Evolutionary conservation across 345 rosid genomes (phyloP).

Genomic region (Turnera subulata): DNA sequence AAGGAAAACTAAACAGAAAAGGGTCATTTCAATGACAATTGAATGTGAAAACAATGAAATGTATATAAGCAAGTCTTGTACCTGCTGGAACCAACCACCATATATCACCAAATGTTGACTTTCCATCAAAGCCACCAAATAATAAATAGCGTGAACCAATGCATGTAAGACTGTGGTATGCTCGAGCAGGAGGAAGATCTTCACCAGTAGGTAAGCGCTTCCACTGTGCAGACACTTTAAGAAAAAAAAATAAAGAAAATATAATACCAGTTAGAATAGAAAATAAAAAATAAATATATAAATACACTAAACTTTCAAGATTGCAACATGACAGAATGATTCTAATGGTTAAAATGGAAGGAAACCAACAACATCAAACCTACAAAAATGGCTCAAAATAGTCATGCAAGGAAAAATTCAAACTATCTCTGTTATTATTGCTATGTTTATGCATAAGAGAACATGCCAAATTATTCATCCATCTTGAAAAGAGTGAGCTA

Average conservation of each 20-base stretch:
- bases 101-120: conserved; percentile 77
- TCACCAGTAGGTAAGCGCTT: conserved; percentile 63
- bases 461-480: too few species aligned
- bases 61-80: conserved; percentile 21
- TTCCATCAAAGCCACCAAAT: conserved; percentile 96
- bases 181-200: conserved; percentile 88
- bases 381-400: too few species aligned
- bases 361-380: too few species aligned
- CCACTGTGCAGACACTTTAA: conserved; percentile 89
- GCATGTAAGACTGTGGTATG: conserved; percentile 79
- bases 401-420: too few species aligned
- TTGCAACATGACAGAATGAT: too few species aligned
- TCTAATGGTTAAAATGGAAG: too few species aligned
- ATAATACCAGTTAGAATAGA: conserved; percentile 3
- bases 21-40: background rate
- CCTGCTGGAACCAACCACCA: conserved; percentile 99
- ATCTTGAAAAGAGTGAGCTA: too few species aligned
- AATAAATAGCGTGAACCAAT: conserved; percentile 75
- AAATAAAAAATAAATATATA: background rate
- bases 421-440: too few species aligned
- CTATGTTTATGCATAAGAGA: too few species aligned
- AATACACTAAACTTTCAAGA: background rate
- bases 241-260: background rate
- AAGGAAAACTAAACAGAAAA: background rate
- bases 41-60: background rate